phyloP scores from a whole-genome alignment of 495 filamentous ascomycete species.

The Amphirosellinia nigrospora region DNA sequence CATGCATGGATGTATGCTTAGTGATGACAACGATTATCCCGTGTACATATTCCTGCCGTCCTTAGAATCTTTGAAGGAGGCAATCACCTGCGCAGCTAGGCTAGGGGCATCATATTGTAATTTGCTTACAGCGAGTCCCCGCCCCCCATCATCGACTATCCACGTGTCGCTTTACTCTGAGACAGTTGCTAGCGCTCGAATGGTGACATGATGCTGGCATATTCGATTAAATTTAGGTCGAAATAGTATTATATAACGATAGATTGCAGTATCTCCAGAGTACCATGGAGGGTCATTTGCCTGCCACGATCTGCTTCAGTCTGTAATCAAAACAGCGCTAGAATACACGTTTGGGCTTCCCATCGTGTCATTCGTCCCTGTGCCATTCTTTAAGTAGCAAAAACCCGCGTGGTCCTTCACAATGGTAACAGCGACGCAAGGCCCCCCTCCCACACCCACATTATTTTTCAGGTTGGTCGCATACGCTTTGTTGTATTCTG shows the following conservation, averaged over 20 bases:
- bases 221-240: too few relatives aligned
- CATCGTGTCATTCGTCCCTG: slow-evolving; percentile 40
- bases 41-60: too few relatives aligned
- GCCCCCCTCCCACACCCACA: slow-evolving; percentile 34
- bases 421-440: slow-evolving; percentile 40
- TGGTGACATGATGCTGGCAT: too few relatives aligned
- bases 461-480: slow-evolving; percentile 26
- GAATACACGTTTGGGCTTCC: slow-evolving; percentile 34
- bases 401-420: slow-evolving; percentile 37
- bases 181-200: too few relatives aligned
- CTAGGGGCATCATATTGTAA: background rate
- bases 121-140: background rate
- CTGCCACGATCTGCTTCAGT: background rate
- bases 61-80: too few relatives aligned
- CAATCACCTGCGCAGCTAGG: too few relatives aligned
- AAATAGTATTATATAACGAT: background rate
- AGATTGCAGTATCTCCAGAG: background rate
- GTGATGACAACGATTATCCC: background rate
- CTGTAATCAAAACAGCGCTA: slow-evolving; percentile 37
- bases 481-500: slow-evolving; percentile 41
- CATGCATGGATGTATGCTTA: background rate
- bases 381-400: slow-evolving; percentile 49
- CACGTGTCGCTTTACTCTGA: too few relatives aligned
- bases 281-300: background rate
- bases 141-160: too few relatives aligned